Evolutionary conservation across 257 asterid species (phyloP).

Genomic region (Gynochthodes officinalis): DNA sequence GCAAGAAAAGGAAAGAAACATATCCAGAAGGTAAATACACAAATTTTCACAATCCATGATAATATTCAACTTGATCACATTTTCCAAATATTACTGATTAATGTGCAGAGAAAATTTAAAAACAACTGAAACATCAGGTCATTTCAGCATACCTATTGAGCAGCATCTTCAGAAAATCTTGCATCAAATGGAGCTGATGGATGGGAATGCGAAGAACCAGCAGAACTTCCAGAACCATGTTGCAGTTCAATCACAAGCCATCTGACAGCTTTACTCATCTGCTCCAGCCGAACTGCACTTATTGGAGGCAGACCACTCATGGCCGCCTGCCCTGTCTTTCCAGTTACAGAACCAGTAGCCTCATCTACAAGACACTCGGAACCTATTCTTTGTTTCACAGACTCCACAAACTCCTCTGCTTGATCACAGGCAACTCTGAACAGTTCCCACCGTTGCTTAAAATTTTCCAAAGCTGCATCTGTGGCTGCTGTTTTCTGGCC

Average conservation of each 20-base stretch:
- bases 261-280: conserved; percentile 97
- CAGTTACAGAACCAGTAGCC: conserved; percentile 78
- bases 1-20: not conserved
- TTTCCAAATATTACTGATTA: not conserved
- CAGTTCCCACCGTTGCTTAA: conserved; percentile 86
- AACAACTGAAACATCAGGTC: not conserved
- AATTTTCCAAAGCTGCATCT: conserved; percentile 80
- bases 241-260: conserved; percentile 90
- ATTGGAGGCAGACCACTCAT: conserved; percentile 76
- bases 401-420: conserved; percentile 91
- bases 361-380: conserved; percentile 96
- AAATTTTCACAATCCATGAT: not conserved
- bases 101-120: not conserved
- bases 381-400: conserved; percentile 94
- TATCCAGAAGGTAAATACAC: not conserved
- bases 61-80: not conserved
- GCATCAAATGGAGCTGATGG: conserved; percentile 86
- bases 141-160: conserved; percentile 56
- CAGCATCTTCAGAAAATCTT: conserved; percentile 77
- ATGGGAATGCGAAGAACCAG: conserved; percentile 47
- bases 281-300: conserved; percentile 95
- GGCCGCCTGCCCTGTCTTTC: conserved; percentile 56
- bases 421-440: conserved; percentile 90
- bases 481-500: conserved; percentile 68
- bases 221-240: conserved; percentile 73